Evolutionary conservation across 768 basidiomycete genomes (phyloP).

Genomic region (Ramaria rubella): DNA sequence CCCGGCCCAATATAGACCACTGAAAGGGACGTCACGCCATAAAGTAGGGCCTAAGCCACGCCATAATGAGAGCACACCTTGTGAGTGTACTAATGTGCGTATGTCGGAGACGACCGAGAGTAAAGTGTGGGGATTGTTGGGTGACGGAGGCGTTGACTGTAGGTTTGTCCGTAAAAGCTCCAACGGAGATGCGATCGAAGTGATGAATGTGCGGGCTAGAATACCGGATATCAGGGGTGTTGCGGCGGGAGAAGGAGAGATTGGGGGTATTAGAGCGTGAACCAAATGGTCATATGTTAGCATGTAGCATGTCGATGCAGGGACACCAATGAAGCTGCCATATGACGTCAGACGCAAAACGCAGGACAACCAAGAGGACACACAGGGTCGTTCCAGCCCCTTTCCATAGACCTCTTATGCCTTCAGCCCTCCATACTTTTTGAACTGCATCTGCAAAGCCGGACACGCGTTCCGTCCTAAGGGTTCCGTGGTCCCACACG

Average conservation of each 20-base stretch:
- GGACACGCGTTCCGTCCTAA: conserved; percentile 64
- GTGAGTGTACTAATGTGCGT: conserved; percentile 46
- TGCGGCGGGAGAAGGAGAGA: conserved; percentile 47
- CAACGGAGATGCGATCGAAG: conserved; percentile 75
- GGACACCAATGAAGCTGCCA: conserved; percentile 78
- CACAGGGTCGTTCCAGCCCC: conserved; percentile 88
- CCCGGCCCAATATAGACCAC: conserved; percentile 93
- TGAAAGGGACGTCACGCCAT: conserved; percentile 97
- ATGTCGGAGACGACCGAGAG: conserved; percentile 65
- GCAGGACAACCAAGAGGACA: conserved; percentile 24
- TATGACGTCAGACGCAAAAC: conserved; percentile 15
- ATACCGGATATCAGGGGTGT: conserved; percentile 79
- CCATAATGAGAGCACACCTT: conserved; percentile 76
- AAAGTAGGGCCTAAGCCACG: conserved; percentile 86
- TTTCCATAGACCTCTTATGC: conserved; percentile 86
- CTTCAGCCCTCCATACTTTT: conserved; percentile 77
- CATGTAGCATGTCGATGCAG: conserved; percentile 90
- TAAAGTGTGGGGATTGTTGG: conserved; percentile 68
- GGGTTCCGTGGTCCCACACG: conserved; percentile 67
- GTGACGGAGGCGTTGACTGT: conserved; percentile 74
- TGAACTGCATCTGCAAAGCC: conserved; percentile 83
- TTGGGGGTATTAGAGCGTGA: conserved; percentile 50
- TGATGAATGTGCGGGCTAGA: conserved; percentile 71
- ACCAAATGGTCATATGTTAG: conserved; percentile 88
- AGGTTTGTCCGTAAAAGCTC: conserved; percentile 93